Conservation (phyloP, 23 red algal species). For the Gracilaria vermiculophylla region DNA sequence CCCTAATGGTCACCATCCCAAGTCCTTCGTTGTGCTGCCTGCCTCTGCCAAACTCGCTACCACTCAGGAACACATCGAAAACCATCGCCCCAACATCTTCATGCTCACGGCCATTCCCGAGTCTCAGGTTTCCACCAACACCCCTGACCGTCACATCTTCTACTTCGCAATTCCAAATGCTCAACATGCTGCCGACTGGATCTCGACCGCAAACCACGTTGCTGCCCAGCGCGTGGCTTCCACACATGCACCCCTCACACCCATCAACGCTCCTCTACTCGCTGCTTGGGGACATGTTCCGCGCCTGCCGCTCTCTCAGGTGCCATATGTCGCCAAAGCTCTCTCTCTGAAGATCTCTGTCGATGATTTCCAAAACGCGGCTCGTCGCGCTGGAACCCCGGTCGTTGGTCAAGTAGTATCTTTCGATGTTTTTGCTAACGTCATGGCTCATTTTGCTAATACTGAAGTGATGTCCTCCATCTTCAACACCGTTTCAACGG, state of each 20-base stretch:
- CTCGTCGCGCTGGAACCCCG: not conserved
- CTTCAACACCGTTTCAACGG: conserved; percentile 3
- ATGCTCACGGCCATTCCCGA: conserved; percentile 5
- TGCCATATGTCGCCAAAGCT: not conserved
- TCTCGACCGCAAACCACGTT: not conserved
- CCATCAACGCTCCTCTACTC: conserved; percentile 2
- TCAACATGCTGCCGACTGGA: not conserved
- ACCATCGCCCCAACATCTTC: conserved; percentile 17
- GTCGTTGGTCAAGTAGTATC: not conserved
- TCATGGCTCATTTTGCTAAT: conserved; percentile 9
- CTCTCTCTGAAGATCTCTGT: conserved; percentile 4
- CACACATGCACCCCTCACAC: not conserved
- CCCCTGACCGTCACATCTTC: not conserved
- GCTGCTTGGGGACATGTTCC: conserved; percentile 31
- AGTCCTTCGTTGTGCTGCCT: conserved; percentile 7
- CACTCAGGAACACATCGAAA: conserved; percentile 5
- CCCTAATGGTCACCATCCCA: not conserved
- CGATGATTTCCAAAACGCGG: conserved; percentile 2
- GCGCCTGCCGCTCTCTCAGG: not conserved
- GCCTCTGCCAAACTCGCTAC: conserved; percentile 11
- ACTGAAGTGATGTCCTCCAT: not conserved
- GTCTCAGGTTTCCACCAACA: not conserved
- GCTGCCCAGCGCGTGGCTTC: not conserved
- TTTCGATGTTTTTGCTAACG: not conserved
- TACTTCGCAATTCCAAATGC: not conserved